Base-by-base conservation (phyloP, 495 filamentous ascomycete genomes). In the Neurospora sublineolata region DNA sequence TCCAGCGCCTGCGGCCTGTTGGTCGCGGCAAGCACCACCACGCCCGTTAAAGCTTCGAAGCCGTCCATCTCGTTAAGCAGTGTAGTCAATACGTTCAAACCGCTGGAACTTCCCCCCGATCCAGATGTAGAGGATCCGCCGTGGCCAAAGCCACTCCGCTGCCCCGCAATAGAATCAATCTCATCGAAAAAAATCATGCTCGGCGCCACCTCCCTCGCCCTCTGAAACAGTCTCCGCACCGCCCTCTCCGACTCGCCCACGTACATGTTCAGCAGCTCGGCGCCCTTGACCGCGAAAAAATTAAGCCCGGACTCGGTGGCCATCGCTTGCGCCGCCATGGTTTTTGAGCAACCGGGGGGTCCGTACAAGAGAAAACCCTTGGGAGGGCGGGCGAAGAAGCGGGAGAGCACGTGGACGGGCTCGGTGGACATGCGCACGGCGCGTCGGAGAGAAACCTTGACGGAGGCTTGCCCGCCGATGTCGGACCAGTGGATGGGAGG, bases 181-280 rank as follows among this genome's bases (percentile, higher is more conserved):
- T 99, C 95, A 79, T 99, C 95, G 77, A 99, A 98, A 84, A 99
- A 99, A 72, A 99, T 93, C 78, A 99, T 94, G 78, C 91, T 93
- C 4, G 95, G 95, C 69, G 89, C 89, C 33, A 94, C 95, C 44
- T 91, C 90, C 58, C 93, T 86, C 3, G 95, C 95, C 74, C 93
- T 93, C 68, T 90, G 86, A 80, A 99, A 99, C 10, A 97, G 87
- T 67, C 95, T 92, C 68, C 95, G 87, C 58, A 99, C 85, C 36
- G 91, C 89, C 10, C 94, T 89, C 82, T 99, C 95, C 7, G 94
- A 94, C 81, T 99, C 95, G 70, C 95, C 95, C 30, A 99, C 94
- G 81, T 97, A 99, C 93, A 96, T 97, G 81, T 90, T 97, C 70
- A 97, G 87, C 3, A 99, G 87, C 79, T 99, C 95, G 38, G 93